Percentiles rank a stretch among this genome's conserved stretches.
These are phyloP conservation scores for Earliella scabrosa DNA, from an alignment of 1,284 basidiomycete species.

Conservation along the genomic window DNA sequence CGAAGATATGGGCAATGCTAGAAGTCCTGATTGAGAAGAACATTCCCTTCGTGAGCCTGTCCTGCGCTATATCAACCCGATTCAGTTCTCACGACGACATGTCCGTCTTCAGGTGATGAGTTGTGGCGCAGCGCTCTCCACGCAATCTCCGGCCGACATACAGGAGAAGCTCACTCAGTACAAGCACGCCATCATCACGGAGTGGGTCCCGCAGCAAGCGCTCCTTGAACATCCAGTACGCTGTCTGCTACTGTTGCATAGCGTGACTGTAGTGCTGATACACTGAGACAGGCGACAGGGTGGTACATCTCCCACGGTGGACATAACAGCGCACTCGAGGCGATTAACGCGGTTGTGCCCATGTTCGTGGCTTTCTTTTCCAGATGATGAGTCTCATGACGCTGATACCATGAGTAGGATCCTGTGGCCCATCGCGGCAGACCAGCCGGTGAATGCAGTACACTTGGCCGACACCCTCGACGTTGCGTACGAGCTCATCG, in stretches of 20 bases:
- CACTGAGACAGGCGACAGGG: constrained; percentile 15
- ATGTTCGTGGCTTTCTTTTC: constrained; percentile 5
- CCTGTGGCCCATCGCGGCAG: constrained; percentile 27
- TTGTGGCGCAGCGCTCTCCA: constrained; percentile 11
- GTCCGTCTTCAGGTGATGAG: neutral
- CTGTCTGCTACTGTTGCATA: no score
- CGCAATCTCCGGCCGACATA: constrained; percentile 9
- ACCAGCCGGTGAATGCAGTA: constrained; percentile 28
- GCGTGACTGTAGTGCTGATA: no score
- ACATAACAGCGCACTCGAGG: constrained; percentile 18
- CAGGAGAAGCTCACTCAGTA: constrained; percentile 9
- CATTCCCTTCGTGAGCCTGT: constrained; percentile 24
- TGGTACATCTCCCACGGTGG: constrained; percentile 19
- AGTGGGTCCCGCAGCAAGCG: constrained; percentile 26
- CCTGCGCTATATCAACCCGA: no score
- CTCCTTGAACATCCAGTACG: constrained; percentile 25
- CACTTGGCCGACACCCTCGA: constrained; percentile 20
- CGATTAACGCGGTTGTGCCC: constrained; percentile 10
- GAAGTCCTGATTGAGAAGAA: constrained; percentile 19
- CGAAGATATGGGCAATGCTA: constrained; percentile 18
- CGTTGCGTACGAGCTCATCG: constrained; percentile 30
- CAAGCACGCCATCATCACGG: constrained; percentile 12
- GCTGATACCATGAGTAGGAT: constrained; percentile 28
- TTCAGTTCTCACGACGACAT: no score
- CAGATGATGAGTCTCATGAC: no score